phyloP scores from a whole-genome alignment of 345 rosid species.

The Syzygium jambos region DNA sequence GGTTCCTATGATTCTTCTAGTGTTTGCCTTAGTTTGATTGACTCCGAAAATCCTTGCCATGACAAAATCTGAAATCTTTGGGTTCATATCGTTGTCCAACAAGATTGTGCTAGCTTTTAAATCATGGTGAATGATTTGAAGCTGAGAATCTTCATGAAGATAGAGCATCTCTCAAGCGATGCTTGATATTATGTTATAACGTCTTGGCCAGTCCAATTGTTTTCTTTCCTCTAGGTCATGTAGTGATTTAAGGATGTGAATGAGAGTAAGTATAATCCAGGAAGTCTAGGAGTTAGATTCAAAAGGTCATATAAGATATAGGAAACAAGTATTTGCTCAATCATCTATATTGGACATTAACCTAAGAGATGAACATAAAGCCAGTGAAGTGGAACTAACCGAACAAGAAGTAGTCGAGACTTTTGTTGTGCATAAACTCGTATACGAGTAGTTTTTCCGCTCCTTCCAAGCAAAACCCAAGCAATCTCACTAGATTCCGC shows the following conservation, averaged over 20 bases:
- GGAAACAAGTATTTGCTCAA: not conserved
- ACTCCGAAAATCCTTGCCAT: conserved; percentile 1
- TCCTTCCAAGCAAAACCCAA: not conserved
- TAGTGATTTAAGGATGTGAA: not conserved
- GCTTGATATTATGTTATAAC: conserved; percentile 5
- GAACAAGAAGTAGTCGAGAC: not conserved
- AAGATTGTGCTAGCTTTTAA: conserved; percentile 14
- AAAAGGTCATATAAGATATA: not conserved
- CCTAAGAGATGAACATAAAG: not conserved
- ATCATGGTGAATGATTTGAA: conserved; percentile 12
- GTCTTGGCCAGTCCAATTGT: conserved; percentile 8
- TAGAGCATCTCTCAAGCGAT: conserved; percentile 10
- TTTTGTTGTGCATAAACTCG: not conserved
- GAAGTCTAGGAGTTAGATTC: not conserved
- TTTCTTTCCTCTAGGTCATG: not conserved
- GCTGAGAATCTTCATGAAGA: conserved; percentile 16
- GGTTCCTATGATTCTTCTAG: conserved; percentile 7
- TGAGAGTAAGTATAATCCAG: not conserved
- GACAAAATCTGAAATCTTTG: conserved; percentile 25
- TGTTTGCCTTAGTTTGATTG: conserved; percentile 2
- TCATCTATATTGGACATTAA: fast-evolving
- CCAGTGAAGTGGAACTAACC: not conserved
- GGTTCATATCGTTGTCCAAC: conserved; percentile 11
- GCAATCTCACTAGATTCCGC: not conserved
- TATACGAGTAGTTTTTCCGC: not conserved